These are phyloP conservation scores for Arthrobotrys megalospora DNA, from an alignment of 2,329 filamentous ascomycete genomes.

Conservation along the genomic window DNA sequence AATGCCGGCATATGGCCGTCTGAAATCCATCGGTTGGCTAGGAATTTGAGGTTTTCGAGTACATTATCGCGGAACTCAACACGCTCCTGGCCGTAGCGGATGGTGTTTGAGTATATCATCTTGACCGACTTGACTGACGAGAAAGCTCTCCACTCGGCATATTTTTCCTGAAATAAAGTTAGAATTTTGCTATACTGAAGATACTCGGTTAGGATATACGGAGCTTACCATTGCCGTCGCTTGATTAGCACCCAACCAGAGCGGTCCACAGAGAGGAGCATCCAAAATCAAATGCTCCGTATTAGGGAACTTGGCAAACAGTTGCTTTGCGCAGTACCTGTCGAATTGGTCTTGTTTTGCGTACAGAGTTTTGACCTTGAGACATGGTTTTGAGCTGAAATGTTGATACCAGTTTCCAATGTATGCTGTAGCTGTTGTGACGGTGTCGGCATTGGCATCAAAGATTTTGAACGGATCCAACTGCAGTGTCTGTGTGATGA, in stretches of 20 bases:
- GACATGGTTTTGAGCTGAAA: slow-evolving; percentile 35
- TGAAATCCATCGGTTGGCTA: slow-evolving; percentile 25
- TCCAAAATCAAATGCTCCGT: slow-evolving; percentile 17
- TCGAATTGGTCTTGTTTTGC: slow-evolving; percentile 11
- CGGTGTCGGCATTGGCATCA: slow-evolving; percentile 20
- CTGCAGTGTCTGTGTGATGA: background rate
- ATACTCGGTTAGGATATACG: background rate
- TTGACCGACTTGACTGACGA: slow-evolving; percentile 16
- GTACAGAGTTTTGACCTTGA: slow-evolving; percentile 38
- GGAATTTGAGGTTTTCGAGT: background rate
- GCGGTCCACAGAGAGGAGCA: background rate
- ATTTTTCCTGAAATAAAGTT: slow-evolving; percentile 13
- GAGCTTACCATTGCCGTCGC: slow-evolving; percentile 12
- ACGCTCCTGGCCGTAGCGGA: background rate
- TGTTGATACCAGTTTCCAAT: slow-evolving; percentile 1
- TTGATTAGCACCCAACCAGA: background rate
- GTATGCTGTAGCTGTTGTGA: slow-evolving; percentile 28
- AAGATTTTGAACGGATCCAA: slow-evolving; percentile 26
- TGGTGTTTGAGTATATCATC: background rate
- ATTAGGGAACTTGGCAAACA: slow-evolving; percentile 41
- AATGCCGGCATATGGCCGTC: slow-evolving; percentile 11
- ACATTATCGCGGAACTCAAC: slow-evolving; percentile 2
- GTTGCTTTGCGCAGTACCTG: background rate
- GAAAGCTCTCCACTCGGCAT: slow-evolving; percentile 12
- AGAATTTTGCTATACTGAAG: background rate